Evolutionary conservation across 805 yeast genomes (phyloP), one percentile per base, ranked within the genome.

Genomic region (Sugiyamaella boreocaroliniensis): DNA sequence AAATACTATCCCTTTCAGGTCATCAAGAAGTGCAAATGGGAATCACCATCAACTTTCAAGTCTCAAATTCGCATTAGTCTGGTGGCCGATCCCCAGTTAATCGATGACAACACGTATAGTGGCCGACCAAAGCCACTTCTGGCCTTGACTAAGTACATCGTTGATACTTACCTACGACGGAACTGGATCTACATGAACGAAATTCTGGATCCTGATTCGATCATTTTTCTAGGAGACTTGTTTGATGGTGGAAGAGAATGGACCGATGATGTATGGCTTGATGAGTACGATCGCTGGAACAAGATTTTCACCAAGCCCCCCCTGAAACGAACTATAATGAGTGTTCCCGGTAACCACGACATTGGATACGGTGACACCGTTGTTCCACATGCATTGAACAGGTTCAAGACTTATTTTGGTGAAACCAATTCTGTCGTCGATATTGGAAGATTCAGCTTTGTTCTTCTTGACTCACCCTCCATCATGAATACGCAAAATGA

Each of bases 201-300:
- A 7, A 57, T 69, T 2, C 73, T 93, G 50, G 79, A 80, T 37
- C 97, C 98, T 0, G 85, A 89, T 61, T 73, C 85, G 1, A 80
- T 82, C 4, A 68, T 92, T 4, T 92, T 89, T 64, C 70, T 93
- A 26, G 99, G 99, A 2, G 99, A 93, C 66, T 68, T 92, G 60
- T 86, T 92, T 65, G 99, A 93, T 69, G 97, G 97, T 11, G 98
- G 98, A 0, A 75, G 99, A 53, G 84, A 83, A 51, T 89, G 96
- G 92, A 79, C 78, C 41, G 81, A 79, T 56, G 76, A 76, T 34
- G 64, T 58, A 9, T 89, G 96, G 95, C 68, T 79, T 51, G 70
- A 74, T 12, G 98, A 93, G 67, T 83, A 76, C 61, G 62, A 67
- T 18, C 71, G 99, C 49, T 93, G 86, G 67, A 76, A 80, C 57